These are phyloP conservation scores for Schwanniomyces sp. DNA, from an alignment of 805 yeast genomes.

Conservation along the genomic window DNA sequence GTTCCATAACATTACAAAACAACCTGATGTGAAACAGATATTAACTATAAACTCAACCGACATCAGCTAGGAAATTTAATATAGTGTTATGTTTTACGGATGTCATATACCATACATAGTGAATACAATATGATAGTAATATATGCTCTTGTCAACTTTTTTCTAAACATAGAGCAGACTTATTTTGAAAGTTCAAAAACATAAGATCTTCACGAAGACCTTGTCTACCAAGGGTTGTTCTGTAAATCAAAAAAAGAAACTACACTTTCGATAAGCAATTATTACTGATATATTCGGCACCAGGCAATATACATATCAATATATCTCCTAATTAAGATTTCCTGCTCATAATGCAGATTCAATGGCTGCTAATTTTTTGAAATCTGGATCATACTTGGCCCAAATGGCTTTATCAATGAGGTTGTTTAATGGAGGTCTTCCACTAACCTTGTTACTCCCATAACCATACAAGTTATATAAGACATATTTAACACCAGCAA, in stretches of 20 bases:
- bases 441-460: slow-evolving; percentile 21
- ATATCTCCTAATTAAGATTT: no score
- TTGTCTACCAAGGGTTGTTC: neutral
- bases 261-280: neutral
- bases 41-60: no score
- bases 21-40: no score
- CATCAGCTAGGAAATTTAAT: no score
- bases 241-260: neutral
- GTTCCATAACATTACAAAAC: no score
- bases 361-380: slow-evolving; percentile 11
- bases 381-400: slow-evolving; percentile 10
- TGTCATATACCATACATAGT: no score
- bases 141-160: no score
- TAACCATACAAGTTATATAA: slow-evolving; percentile 16
- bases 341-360: slow-evolving; percentile 10
- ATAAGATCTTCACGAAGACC: no score
- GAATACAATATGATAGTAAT: no score
- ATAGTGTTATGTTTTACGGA: no score
- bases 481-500: slow-evolving; percentile 29
- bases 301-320: neutral
- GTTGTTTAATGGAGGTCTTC: slow-evolving; percentile 30
- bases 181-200: no score
- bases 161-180: no score
- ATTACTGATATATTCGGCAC: neutral
- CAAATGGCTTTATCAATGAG: slow-evolving; percentile 8